Evolutionary conservation across 2,329 filamentous ascomycete genomes (phyloP).

Genomic region (Purpureocillium lavendulum): DNA sequence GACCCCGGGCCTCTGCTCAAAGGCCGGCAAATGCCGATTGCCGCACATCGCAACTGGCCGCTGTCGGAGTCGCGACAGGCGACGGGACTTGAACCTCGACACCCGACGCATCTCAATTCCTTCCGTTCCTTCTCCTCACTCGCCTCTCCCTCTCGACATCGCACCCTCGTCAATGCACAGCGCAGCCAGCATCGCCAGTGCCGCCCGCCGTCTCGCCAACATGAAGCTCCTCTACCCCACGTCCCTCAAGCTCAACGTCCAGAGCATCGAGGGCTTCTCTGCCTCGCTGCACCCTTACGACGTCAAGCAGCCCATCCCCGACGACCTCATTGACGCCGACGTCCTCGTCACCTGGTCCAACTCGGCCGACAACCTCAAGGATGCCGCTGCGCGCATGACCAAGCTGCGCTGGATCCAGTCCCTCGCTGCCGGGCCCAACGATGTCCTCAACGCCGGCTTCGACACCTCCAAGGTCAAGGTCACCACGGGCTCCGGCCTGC

Average conservation of each 20-base stretch:
- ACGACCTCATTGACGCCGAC: conserved; percentile 49
- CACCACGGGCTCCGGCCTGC: conserved; percentile 54
- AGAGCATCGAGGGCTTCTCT: conserved; percentile 49
- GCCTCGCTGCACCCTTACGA: conserved; percentile 52
- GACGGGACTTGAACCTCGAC: no score
- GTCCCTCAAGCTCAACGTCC: conserved; percentile 47
- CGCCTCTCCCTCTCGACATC: no score
- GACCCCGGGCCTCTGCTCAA: no score
- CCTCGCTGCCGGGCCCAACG: conserved; percentile 57
- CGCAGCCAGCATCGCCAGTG: no score
- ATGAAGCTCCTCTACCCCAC: conserved; percentile 63
- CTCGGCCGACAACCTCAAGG: conserved; percentile 46
- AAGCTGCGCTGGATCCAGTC: conserved; percentile 59
- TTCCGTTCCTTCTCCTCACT: no score
- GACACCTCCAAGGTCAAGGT: conserved; percentile 39
- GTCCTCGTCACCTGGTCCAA: conserved; percentile 57
- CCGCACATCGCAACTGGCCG: no score
- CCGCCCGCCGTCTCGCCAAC: conserved; percentile 7
- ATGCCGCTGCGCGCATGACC: conserved; percentile 45
- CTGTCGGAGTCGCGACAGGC: no score
- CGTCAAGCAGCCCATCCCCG: conserved; percentile 45
- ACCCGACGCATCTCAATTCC: no score
- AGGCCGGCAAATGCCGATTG: no score
- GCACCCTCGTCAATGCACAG: no score
- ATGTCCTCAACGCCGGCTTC: conserved; percentile 55